phyloP scores from a whole-genome alignment of 768 basidiomycete species.

The Boletus rex-veris region DNA sequence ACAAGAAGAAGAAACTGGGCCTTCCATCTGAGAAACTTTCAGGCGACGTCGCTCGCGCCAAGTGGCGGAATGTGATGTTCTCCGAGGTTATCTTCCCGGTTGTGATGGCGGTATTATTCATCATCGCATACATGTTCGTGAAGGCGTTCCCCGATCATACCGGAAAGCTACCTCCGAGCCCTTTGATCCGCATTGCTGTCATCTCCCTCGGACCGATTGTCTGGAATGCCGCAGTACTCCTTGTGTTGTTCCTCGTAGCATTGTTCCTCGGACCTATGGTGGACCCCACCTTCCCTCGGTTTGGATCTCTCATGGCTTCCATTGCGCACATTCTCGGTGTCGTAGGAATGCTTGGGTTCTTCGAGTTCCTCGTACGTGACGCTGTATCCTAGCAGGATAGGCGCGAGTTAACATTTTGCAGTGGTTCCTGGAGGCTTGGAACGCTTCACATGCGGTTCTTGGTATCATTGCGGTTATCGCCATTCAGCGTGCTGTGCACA shows the following conservation, averaged over 20 bases:
- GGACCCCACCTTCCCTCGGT: constrained; percentile 77
- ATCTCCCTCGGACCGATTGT: constrained; percentile 93
- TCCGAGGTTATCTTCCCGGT: constrained; percentile 86
- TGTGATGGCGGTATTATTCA: constrained; percentile 80
- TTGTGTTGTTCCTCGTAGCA: constrained; percentile 87
- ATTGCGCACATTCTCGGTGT: constrained; percentile 82
- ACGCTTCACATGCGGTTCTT: constrained; percentile 87
- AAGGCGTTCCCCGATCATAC: constrained; percentile 73
- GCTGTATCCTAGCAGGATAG: background rate
- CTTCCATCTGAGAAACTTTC: constrained; percentile 97
- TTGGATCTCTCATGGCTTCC: constrained; percentile 90
- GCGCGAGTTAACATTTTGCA: constrained; percentile 32
- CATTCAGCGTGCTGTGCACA: constrained; percentile 91
- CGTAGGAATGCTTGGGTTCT: constrained; percentile 88
- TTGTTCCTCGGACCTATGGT: constrained; percentile 92
- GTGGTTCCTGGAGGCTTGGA: constrained; percentile 96
- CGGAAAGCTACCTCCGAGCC: constrained; percentile 69
- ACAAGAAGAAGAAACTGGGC: constrained; percentile 96
- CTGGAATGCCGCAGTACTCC: constrained; percentile 86
- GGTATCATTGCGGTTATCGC: constrained; percentile 89
- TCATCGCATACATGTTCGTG: constrained; percentile 89
- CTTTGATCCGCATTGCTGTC: constrained; percentile 89
- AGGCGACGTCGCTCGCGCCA: constrained; percentile 89
- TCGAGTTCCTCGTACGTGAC: constrained; percentile 84
- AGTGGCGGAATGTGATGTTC: constrained; percentile 86